Base-by-base conservation (phyloP, 2,329 filamentous ascomycete genomes). In the Onygenales sp. region DNA sequence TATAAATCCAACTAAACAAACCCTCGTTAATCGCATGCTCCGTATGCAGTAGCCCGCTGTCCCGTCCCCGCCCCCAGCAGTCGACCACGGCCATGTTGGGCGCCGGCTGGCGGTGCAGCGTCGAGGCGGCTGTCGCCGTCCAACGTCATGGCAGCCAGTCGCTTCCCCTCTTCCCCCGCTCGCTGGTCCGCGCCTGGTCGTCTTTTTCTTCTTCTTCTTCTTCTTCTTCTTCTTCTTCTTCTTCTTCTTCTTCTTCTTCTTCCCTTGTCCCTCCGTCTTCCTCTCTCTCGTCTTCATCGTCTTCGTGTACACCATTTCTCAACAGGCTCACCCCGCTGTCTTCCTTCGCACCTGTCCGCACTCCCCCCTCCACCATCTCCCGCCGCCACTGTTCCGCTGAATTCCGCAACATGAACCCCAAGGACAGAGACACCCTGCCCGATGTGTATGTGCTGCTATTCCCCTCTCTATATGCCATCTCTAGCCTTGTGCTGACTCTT, bases 371-470 rank as follows among this genome's bases (percentile, higher is more conserved):
- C 51, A 55, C 51, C 21, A 9, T 59, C 57, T 51, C 48, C 55
- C 49, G 54, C 60, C 65, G 72, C 59, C 58, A 65, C 58, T 75
- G 72, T 58, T 74, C 71, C 27, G 63, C 69, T 46, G 70, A 72
- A 61, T 62, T 65, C 57, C 68, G 67, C 64, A 68, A 61, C 57
- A 76, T 76, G 74, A 65, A 66, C 53, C 58, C 64, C 35, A 61
- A 62, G 53, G 73, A 77, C 54, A 69, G 74, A 65, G 73, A 75
- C 49, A 70, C 69, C 43, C 65, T 77, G 43, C 74, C 74, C 55
- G 69, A 74, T 56, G 66, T 64, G 70, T 72, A 62, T 66, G 70
- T 67, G 51, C 55, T 55, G 32, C 48, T 46, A 39, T 6, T 5
- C 13, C 17, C 41, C 42, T 49, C 32, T 45, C 27, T 21, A 50